Conservation (phyloP, 2,329 filamentous ascomycete genomes). For the Conoideocrella luteorostrata region DNA sequence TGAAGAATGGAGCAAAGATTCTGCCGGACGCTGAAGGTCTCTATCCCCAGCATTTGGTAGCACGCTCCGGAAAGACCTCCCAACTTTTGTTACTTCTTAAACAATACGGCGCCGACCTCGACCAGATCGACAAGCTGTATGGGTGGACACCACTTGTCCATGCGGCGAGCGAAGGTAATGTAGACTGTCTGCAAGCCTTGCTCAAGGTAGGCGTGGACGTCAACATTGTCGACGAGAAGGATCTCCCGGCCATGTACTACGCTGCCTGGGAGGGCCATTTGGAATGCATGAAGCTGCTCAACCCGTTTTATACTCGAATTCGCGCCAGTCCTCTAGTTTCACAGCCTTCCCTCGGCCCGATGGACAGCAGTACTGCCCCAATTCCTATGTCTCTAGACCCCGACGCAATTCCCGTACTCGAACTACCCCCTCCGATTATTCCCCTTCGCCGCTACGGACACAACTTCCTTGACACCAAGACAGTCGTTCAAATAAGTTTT, state of each 20-base stretch:
- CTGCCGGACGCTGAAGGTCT: conserved; percentile 94
- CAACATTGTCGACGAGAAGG: conserved; percentile 83
- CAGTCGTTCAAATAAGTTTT: conserved; percentile 88
- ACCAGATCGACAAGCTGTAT: conserved; percentile 92
- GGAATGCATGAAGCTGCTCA: conserved; percentile 85
- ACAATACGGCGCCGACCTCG: conserved; percentile 78
- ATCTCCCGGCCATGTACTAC: conserved; percentile 92
- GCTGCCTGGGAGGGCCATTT: conserved; percentile 96
- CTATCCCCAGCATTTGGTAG: conserved; percentile 94
- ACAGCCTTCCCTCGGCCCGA: conserved; percentile 36
- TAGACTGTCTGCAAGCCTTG: conserved; percentile 76
- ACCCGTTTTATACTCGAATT: conserved; percentile 46
- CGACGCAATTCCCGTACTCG: conserved; percentile 86
- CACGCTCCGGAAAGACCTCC: conserved; percentile 77
- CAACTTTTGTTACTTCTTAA: conserved; percentile 74
- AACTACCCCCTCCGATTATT: conserved; percentile 91
- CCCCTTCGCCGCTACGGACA: conserved; percentile 91
- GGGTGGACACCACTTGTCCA: conserved; percentile 97
- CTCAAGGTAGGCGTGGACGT: conserved; percentile 73
- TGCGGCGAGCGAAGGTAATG: conserved; percentile 91
- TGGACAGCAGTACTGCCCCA: conserved; percentile 44
- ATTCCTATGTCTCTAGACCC: conserved; percentile 64
- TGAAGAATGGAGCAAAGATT: conserved; percentile 73
- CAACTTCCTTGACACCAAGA: conserved; percentile 97
- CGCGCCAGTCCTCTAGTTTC: conserved; percentile 37